These are phyloP conservation scores for Pseudogymnoascus sp. DNA, from an alignment of 2,329 filamentous ascomycete genomes.

Conservation along the genomic window DNA sequence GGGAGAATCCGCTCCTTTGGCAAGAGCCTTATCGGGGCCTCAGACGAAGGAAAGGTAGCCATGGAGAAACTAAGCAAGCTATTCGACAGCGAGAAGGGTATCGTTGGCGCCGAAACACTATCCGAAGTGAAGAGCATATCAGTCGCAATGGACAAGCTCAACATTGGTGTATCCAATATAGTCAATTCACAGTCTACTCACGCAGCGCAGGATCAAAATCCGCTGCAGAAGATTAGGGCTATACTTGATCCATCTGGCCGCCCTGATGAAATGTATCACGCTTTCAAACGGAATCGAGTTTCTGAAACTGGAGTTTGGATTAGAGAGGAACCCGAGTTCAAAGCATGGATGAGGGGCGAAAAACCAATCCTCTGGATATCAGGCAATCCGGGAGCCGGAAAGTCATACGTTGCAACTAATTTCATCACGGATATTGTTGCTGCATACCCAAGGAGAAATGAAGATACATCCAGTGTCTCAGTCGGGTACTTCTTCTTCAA, in stretches of 20 bases:
- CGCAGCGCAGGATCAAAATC: not conserved
- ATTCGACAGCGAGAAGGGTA: not conserved
- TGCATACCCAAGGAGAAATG: not conserved
- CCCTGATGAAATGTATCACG: not conserved
- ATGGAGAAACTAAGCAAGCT: not conserved
- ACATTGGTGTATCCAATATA: not conserved
- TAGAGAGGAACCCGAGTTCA: not conserved
- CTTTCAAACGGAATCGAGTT: not conserved
- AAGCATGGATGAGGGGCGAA: not conserved
- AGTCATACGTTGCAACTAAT: slow-evolving; percentile 1
- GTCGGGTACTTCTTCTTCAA: not conserved
- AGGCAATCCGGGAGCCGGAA: not conserved
- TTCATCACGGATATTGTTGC: not conserved
- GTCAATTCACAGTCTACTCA: not conserved
- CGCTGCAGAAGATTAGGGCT: not conserved
- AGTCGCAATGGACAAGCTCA: not conserved
- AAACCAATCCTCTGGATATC: not conserved
- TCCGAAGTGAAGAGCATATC: not conserved
- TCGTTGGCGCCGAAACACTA: not conserved
- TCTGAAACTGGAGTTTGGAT: not conserved
- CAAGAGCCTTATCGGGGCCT: not conserved
- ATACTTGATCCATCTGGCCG: not conserved
- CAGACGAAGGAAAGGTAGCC: not conserved
- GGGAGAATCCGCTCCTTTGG: not conserved
- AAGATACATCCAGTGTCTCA: not conserved